A percentile compares a stretch with the other conserved stretches of the same genome.
Conservation (phyloP, 1,284 basidiomycete genomes). For the Papiliotrema nemorosa region DNA sequence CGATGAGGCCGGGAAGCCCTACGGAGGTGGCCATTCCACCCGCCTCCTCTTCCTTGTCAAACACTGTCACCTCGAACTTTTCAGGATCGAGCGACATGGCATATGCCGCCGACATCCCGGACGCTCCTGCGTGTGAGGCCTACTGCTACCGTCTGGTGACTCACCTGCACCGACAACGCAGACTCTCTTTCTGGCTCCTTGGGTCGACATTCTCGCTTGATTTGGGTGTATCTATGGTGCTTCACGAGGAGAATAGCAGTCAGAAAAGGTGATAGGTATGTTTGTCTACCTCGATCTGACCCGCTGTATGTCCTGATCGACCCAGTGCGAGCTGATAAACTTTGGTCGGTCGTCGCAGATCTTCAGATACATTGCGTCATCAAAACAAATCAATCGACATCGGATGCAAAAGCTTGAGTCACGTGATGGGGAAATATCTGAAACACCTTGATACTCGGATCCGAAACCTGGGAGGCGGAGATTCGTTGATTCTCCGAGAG, state of each 20-base stretch:
- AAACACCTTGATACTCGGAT: no score
- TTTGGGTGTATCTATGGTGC: background rate
- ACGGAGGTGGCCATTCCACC: constrained; percentile 7
- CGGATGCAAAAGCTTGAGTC: no score
- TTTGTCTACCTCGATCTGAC: no score
- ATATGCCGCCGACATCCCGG: constrained; percentile 7
- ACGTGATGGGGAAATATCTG: no score
- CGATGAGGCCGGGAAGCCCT: background rate
- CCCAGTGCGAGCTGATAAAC: no score
- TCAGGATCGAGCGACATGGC: constrained; percentile 2
- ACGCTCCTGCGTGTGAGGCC: background rate
- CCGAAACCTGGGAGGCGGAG: no score
- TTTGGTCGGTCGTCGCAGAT: no score
- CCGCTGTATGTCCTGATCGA: no score
- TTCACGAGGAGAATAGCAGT: background rate
- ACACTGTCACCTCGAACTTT: constrained; percentile 4
- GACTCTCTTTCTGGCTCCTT: background rate
- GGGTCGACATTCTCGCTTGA: background rate
- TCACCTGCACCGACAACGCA: constrained; percentile 5
- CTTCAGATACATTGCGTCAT: no score
- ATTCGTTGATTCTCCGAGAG: no score
- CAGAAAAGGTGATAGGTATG: background rate
- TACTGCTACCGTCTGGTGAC: background rate
- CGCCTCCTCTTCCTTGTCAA: constrained; percentile 7
- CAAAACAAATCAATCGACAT: no score